These are phyloP conservation scores for Barbatosphaeria neglecta DNA, from an alignment of 495 filamentous ascomycete species.

Conservation along the genomic window DNA sequence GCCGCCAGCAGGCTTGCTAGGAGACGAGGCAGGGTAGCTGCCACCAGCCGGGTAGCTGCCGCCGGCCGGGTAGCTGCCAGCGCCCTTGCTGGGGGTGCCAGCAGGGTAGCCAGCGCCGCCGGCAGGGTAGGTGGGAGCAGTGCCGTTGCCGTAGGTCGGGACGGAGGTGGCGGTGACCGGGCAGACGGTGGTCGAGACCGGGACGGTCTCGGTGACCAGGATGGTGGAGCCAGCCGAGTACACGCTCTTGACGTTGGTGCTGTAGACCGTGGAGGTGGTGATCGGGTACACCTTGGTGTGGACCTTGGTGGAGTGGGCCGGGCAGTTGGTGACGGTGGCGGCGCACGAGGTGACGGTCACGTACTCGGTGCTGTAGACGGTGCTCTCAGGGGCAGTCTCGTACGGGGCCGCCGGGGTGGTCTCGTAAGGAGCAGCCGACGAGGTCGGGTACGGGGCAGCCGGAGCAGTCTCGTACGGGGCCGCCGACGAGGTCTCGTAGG, in stretches of 20 bases:
- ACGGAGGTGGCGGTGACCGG: constrained; percentile 16
- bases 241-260: constrained; percentile 45
- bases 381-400: constrained; percentile 17
- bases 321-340: constrained; percentile 41
- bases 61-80: constrained; percentile 11
- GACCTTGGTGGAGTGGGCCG: constrained; percentile 29
- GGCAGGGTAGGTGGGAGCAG: constrained; percentile 3
- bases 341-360: constrained; percentile 46
- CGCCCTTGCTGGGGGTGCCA: constrained; percentile 4
- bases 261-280: constrained; percentile 34
- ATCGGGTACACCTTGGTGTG: constrained; percentile 25
- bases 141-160: constrained; percentile 8
- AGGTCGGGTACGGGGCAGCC: too few relatives aligned
- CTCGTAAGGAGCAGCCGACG: too few relatives aligned
- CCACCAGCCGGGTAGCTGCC: constrained; percentile 5
- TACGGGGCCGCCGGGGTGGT: too few relatives aligned
- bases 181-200: constrained; percentile 21
- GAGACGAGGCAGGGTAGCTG: neutral
- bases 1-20: too few relatives aligned
- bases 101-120: too few relatives aligned
- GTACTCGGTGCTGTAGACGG: constrained; percentile 44
- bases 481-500: too few relatives aligned
- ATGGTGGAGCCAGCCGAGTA: constrained; percentile 43
- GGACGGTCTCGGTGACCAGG: constrained; percentile 20
- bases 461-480: too few relatives aligned